Percentiles rank a stretch among this genome's conserved stretches.
phyloP scores from a whole-genome alignment of 2,329 filamentous ascomycete genomes.

The Diaporthe humulicola region DNA sequence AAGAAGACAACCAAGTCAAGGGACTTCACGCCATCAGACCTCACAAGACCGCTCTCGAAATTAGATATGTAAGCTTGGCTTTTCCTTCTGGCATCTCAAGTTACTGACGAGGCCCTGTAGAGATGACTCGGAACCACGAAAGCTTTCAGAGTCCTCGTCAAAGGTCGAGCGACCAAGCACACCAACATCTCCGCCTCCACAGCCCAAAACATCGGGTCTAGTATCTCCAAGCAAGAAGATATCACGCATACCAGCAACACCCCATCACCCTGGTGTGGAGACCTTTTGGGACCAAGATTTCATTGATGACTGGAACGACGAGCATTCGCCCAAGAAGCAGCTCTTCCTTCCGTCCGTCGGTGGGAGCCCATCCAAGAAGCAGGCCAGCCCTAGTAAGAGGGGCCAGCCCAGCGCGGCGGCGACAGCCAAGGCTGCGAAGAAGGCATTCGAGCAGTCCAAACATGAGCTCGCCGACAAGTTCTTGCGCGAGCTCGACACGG shows the following conservation, averaged over 20 bases:
- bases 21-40: background rate
- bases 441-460: slow-evolving; percentile 73
- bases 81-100: background rate
- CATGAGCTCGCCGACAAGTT: slow-evolving; percentile 74
- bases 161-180: slow-evolving; percentile 33
- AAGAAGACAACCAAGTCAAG: background rate
- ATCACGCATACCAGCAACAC: slow-evolving; percentile 64
- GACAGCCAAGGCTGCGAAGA: slow-evolving; percentile 60
- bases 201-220: slow-evolving; percentile 40
- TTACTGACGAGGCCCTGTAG: slow-evolving; percentile 25
- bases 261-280: slow-evolving; percentile 66
- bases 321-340: slow-evolving; percentile 64
- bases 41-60: slow-evolving; percentile 10
- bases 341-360: slow-evolving; percentile 46
- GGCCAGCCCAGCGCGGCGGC: slow-evolving; percentile 44
- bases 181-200: slow-evolving; percentile 28
- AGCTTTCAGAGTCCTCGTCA: background rate
- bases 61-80: slow-evolving; percentile 20
- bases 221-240: slow-evolving; percentile 52
- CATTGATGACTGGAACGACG: slow-evolving; percentile 74
- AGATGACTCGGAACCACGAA: background rate
- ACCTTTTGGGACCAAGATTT: slow-evolving; percentile 71
- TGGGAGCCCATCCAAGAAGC: slow-evolving; percentile 48
- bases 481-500: slow-evolving; percentile 75
- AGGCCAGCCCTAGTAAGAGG: slow-evolving; percentile 48